A percentile compares a stretch with the other conserved stretches of the same genome.
These are phyloP conservation scores for Rosa hybrid DNA, from an alignment of 331 rosid species.

Conservation along the genomic window DNA sequence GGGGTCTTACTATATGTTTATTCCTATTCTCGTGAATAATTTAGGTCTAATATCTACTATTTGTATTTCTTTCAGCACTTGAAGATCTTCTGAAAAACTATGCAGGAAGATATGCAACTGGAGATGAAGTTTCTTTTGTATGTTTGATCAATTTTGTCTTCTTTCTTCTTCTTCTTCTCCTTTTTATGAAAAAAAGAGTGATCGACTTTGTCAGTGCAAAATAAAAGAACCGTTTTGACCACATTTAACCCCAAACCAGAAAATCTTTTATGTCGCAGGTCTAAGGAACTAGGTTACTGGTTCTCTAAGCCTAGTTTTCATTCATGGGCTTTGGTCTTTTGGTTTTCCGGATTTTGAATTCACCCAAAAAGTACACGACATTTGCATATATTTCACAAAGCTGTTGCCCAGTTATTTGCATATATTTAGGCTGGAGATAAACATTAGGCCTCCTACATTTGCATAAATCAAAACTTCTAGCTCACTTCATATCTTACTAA, in stretches of 20 bases:
- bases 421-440: background rate
- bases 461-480: background rate
- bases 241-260: background rate
- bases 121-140: slow-evolving; percentile 80
- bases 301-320: background rate
- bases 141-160: slow-evolving; percentile 14
- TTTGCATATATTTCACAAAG: background rate
- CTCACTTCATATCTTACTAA: background rate
- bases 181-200: no score
- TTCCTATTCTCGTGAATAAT: slow-evolving; percentile 12
- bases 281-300: background rate
- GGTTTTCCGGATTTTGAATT: background rate
- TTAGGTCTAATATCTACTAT: slow-evolving; percentile 14
- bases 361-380: background rate
- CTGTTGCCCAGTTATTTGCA: background rate
- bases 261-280: background rate
- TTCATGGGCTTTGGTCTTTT: background rate
- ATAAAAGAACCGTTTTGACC: background rate
- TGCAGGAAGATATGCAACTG: slow-evolving; percentile 84
- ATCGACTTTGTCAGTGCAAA: background rate
- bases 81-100: slow-evolving; percentile 68
- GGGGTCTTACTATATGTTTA: background rate
- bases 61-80: slow-evolving; percentile 63
- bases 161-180: background rate
- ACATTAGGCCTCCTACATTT: background rate